Evolutionary conservation across 2,329 filamentous ascomycete genomes (phyloP).

Genomic region (Polytolypa hystricis): DNA sequence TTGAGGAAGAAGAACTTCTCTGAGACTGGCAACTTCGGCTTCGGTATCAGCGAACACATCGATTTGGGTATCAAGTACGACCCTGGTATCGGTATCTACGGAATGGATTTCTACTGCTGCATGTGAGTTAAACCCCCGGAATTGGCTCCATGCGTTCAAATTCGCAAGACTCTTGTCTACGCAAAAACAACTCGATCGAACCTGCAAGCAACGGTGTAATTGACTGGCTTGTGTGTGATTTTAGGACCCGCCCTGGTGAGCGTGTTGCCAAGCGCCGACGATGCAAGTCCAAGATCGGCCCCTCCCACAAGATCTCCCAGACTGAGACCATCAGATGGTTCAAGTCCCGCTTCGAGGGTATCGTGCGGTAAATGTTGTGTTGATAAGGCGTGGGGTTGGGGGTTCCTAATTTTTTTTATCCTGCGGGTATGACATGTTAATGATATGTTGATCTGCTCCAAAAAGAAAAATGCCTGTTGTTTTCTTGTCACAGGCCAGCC

Average conservation of each 20-base stretch:
- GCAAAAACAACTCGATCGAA: too few species aligned
- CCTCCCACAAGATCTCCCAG: slow-evolving; percentile 86
- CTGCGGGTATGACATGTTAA: slow-evolving; percentile 30
- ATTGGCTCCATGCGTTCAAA: too few species aligned
- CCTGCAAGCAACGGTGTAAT: slow-evolving; percentile 9
- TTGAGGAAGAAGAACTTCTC: slow-evolving; percentile 99
- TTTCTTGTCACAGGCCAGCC: too few species aligned
- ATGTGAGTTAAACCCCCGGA: too few species aligned
- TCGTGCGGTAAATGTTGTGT: slow-evolving; percentile 72
- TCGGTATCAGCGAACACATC: slow-evolving; percentile 99
- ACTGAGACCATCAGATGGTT: slow-evolving; percentile 97
- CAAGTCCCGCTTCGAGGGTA: slow-evolving; percentile 92
- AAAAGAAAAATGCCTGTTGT: too few species aligned
- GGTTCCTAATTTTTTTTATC: slow-evolving; percentile 10
- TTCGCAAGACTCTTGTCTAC: too few species aligned
- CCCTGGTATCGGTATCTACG: slow-evolving; percentile 95
- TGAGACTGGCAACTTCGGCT: slow-evolving; percentile 99
- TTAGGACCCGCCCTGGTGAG: slow-evolving; percentile 87
- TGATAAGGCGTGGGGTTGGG: not conserved
- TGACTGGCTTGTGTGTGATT: slow-evolving; percentile 19
- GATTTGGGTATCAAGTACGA: slow-evolving; percentile 99
- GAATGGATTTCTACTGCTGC: slow-evolving; percentile 99
- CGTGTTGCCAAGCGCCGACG: slow-evolving; percentile 93
- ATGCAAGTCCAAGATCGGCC: slow-evolving; percentile 73
- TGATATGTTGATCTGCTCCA: too few species aligned